Evolutionary conservation across 768 basidiomycete species (phyloP).

Genomic region (Termitomyces eurrhizus): DNA sequence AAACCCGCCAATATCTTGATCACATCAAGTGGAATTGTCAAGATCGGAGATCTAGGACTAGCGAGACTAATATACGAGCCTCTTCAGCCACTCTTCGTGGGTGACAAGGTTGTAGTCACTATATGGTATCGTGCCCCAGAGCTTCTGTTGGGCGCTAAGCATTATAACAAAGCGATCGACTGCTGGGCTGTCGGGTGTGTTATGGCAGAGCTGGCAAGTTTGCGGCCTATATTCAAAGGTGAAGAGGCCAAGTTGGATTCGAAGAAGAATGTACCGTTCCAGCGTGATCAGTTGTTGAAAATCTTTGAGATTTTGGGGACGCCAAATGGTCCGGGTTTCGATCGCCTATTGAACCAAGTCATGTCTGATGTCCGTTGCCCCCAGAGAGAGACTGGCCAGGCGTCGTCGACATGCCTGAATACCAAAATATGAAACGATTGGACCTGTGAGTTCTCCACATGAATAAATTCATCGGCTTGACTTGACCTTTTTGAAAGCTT

Average conservation of each 20-base stretch:
- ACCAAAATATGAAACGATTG: constrained; percentile 73
- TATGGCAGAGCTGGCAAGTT: constrained; percentile 89
- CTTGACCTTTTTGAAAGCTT: constrained; percentile 16
- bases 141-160: constrained; percentile 91
- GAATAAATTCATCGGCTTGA: background rate
- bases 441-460: constrained; percentile 50
- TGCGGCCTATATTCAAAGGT: constrained; percentile 97
- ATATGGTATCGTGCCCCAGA: constrained; percentile 99
- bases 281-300: constrained; percentile 89
- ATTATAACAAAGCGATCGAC: constrained; percentile 96
- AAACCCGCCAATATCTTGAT: constrained; percentile 99
- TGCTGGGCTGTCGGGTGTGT: constrained; percentile 99
- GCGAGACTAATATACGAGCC: constrained; percentile 91
- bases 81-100: constrained; percentile 84
- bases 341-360: background rate
- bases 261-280: constrained; percentile 97
- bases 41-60: constrained; percentile 97
- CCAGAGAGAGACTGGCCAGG: constrained; percentile 87
- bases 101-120: constrained; percentile 98
- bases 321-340: constrained; percentile 64
- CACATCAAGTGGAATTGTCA: constrained; percentile 82
- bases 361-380: constrained; percentile 4
- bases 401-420: constrained; percentile 84
- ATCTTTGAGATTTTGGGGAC: constrained; percentile 96
- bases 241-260: constrained; percentile 97